phyloP scores from a whole-genome alignment of 148 eudicot species.

The Spergularia marina region DNA sequence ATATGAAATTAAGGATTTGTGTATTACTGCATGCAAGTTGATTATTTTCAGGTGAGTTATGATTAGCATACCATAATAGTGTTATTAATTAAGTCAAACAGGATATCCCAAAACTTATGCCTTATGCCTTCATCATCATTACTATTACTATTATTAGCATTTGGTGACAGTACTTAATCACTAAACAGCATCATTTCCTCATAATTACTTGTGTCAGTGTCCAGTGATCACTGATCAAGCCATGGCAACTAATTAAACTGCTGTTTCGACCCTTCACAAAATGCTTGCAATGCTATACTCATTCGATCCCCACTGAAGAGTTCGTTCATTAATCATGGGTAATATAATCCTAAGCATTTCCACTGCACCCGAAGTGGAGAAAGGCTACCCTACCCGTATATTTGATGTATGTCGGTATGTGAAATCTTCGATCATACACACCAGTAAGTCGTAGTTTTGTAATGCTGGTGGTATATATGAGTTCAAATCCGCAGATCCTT shows the following conservation, averaged over 20 bases:
- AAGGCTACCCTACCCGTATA: not conserved
- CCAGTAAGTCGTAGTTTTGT: too few species aligned
- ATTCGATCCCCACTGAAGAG: too few species aligned
- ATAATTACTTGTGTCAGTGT: slow-evolving; percentile 15
- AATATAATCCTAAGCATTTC: too few species aligned
- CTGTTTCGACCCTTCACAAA: not conserved
- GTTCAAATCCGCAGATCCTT: too few species aligned
- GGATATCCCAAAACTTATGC: slow-evolving; percentile 24
- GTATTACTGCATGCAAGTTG: not conserved
- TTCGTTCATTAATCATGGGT: too few species aligned
- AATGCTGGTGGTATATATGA: too few species aligned
- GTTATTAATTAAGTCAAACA: slow-evolving; percentile 6
- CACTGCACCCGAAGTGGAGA: not conserved
- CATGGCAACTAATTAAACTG: not conserved
- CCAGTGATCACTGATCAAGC: too few species aligned
- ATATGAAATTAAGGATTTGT: too few species aligned
- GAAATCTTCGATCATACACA: too few species aligned
- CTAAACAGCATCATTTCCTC: slow-evolving; percentile 2
- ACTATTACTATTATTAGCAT: slow-evolving; percentile 1
- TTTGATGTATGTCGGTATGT: too few species aligned
- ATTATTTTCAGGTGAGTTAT: slow-evolving; percentile 11
- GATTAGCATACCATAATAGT: not conserved
- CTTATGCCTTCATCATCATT: slow-evolving; percentile 18
- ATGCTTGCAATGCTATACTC: not conserved
- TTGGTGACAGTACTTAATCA: not conserved